Base-by-base conservation (phyloP, 208 protist species). In the Naegleria lovaniensis region DNA sequence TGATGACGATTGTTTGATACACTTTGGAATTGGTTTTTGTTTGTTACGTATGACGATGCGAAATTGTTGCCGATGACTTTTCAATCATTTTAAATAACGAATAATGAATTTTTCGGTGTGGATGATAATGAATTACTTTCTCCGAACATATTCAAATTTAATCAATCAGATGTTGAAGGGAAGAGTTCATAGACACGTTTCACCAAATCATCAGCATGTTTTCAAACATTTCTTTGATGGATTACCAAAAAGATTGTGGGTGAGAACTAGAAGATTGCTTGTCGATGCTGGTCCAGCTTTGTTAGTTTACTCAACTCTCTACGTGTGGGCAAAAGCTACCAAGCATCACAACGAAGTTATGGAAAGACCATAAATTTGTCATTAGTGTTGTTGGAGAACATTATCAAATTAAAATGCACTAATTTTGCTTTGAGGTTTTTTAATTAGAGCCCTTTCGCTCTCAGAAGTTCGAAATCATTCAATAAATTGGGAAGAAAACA, bases 121-220 rank as follows among this genome's bases (percentile, higher is more conserved):
- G 43, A 48, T 48, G 43, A 48, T 48, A 48, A 9, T 48, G 43
- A 48, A 48, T 48, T 48, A 7, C 43, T 7, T 48, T 48, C 43
- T 48, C 43, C 43, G 43, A 48, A 48, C 43, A 48, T 48, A 7
- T 48, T 48, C 43, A 67, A 15, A 29, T 19, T 58, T 5, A 15
- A 67, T 67, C 19, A 29, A 29, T 67, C 19, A 85, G 38, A 85
- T 85, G 79, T 43, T 85, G 13, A 85, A 43, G 38, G 79, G 79
- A 85, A 85, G 79, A 85, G 79, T 85, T 11, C 79, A 85, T 25
- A 85, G 38, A 43, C 79, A 85, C 79, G 38, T 85, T 43, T 85
- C 79, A 36, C 79, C 79, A 85, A 43, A 43, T 25, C 79, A 85
- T 6, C 79, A 85, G 43, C n/a, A 43, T 13, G 79, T 85, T 43